phyloP scores from a whole-genome alignment of 2,329 filamentous ascomycete genomes.

The Pyrenochaeta sp. region DNA sequence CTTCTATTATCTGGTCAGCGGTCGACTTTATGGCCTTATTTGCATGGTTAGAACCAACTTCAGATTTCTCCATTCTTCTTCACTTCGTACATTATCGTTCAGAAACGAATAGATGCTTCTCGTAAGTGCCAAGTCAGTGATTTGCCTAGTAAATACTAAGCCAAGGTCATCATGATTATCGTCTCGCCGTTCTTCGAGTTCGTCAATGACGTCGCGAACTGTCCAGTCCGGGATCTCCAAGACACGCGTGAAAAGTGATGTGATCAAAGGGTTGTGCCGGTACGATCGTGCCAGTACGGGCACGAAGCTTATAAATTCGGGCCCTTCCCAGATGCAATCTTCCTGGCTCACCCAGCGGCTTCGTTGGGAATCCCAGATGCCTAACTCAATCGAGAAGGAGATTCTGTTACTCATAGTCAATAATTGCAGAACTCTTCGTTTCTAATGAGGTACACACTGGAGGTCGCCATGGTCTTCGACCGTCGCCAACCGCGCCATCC shows the following conservation, averaged over 20 bases:
- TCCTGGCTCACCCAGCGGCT: background rate
- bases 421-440: background rate
- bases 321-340: slow-evolving; percentile 18
- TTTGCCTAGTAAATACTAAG: too few relatives aligned
- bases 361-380: background rate
- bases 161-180: background rate
- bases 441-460: background rate
- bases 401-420: background rate
- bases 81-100: background rate
- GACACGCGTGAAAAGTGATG: slow-evolving; percentile 6
- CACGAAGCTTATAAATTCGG: slow-evolving; percentile 8
- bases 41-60: slow-evolving; percentile 2
- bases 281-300: slow-evolving; percentile 5
- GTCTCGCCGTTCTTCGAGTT: slow-evolving; percentile 1
- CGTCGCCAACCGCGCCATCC: slow-evolving; percentile 9
- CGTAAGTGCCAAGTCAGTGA: background rate
- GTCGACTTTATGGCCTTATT: background rate
- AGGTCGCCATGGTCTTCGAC: background rate
- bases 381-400: background rate
- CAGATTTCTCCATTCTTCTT: slow-evolving; percentile 6
- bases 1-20: slow-evolving; percentile 7
- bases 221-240: slow-evolving; percentile 4
- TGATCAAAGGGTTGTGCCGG: background rate
- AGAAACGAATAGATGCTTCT: slow-evolving; percentile 7
- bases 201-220: background rate